These are phyloP conservation scores for Xylaria sp. DNA, from an alignment of 2,329 filamentous ascomycete species.

Conservation along the genomic window DNA sequence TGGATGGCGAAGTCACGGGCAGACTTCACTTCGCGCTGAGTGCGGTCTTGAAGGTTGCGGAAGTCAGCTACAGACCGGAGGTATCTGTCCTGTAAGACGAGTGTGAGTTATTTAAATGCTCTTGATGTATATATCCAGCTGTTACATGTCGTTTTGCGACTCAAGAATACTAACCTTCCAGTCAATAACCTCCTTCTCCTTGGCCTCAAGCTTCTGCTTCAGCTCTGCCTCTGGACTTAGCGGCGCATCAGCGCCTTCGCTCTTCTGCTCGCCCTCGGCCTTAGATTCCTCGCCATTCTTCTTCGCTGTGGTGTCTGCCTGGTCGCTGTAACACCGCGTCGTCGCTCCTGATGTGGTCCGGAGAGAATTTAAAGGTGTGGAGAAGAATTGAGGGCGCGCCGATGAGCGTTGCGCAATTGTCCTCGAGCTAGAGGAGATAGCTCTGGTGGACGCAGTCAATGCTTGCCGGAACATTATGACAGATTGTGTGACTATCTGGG, in stretches of 20 bases:
- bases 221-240: conserved; percentile 45
- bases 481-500: neutral
- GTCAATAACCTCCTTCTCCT: conserved; percentile 68
- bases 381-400: conserved; percentile 41
- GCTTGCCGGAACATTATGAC: conserved; percentile 31
- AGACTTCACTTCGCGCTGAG: conserved; percentile 78
- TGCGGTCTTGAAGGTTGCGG: conserved; percentile 95
- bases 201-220: conserved; percentile 64
- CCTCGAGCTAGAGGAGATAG: conserved; percentile 28
- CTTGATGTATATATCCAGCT: conserved; percentile 2
- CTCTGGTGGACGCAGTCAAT: conserved; percentile 29
- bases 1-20: conserved; percentile 93
- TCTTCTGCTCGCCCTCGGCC: conserved; percentile 32
- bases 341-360: conserved; percentile 24
- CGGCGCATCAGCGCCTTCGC: conserved; percentile 28
- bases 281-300: conserved; percentile 38
- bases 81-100: conserved; percentile 73
- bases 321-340: conserved; percentile 35
- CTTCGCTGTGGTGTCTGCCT: conserved; percentile 37
- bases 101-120: neutral
- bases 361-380: conserved; percentile 33
- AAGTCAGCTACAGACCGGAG: conserved; percentile 92
- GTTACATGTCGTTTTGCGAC: neutral
- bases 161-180: conserved; percentile 65
- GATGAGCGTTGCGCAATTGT: conserved; percentile 47